Evolutionary conservation across 768 basidiomycete genomes (phyloP), one percentile per base, ranked within the genome.

Genomic region (Piloderma croceum): DNA sequence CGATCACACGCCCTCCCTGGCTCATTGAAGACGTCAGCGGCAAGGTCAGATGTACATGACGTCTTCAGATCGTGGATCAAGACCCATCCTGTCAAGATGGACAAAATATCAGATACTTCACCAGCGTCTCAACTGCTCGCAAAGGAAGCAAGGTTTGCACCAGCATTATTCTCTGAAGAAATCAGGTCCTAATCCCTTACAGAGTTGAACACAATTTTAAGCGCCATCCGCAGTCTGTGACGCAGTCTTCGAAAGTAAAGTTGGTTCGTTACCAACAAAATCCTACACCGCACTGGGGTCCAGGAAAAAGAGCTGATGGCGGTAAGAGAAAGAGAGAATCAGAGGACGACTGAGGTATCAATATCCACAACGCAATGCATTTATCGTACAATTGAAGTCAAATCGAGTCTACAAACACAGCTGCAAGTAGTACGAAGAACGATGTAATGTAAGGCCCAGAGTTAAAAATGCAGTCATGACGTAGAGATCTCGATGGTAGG

Each of bases 231-330:
- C 67, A 75, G 4, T 74, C 80, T 1, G 69, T 75, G 3, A 76
- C 76, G 6, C 61, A 73, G 11, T 73, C 79, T 5, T 74, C 76
- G 15, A 77, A 78, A 41, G 67, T 87, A 42, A 90, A 88, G 48
- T 65, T 94, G 6, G 86, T 93, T 1, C 73, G 90, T 27, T 96
- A 93, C 62, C 91, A 94, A 59, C 76, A 79, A 46, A 97, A 96
- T 55, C 96, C 94, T 4, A 72, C 79, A n/a, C 72, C 79, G 2
- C 74, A 96, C 58, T 99, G 96, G 96, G 94, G 94, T 0, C 96
- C 94, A 1, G 86, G 77, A 12, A 71, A 73, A 39, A 83, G 72
- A 52, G 83, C 85, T 4, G 63, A 53, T 17, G 58, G 60, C 19
- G 62, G 63, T n/a, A 54, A 49, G 18, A 63, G 51, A 33, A 55